These are phyloP conservation scores for Aureobasidium namibiae DNA, from an alignment of 2,329 filamentous ascomycete genomes.

Conservation along the genomic window DNA sequence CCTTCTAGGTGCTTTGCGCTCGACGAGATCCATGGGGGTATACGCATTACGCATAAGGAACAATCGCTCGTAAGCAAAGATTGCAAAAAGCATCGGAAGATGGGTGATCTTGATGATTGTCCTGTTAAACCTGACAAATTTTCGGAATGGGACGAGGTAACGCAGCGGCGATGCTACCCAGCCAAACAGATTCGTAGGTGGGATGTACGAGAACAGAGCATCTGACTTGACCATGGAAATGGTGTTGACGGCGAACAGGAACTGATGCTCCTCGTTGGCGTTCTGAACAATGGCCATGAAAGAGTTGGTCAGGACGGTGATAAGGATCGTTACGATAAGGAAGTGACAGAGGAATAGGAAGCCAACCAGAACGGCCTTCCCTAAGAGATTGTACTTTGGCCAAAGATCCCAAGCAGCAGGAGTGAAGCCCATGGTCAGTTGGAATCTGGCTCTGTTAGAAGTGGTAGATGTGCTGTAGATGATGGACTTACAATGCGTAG, in stretches of 20 bases:
- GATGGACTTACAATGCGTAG: conserved; percentile 54
- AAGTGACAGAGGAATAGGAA: conserved; percentile 96
- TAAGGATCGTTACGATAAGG: conserved; percentile 84
- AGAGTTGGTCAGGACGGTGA: conserved; percentile 91
- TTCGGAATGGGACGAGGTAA: conserved; percentile 68
- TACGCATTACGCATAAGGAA: conserved; percentile 69
- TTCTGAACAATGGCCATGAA: conserved; percentile 95
- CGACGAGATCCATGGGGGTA: conserved; percentile 79
- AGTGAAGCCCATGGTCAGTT: conserved; percentile 92
- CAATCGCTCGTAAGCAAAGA: conserved; percentile 79
- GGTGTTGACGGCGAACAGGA: conserved; percentile 91
- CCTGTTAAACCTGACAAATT: conserved; percentile 81
- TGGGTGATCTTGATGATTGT: conserved; percentile 86
- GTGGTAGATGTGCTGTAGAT: neutral
- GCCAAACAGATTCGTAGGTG: conserved; percentile 82
- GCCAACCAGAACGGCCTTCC: conserved; percentile 64
- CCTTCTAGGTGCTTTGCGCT: conserved; percentile 41
- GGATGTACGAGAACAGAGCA: conserved; percentile 85
- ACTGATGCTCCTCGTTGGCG: conserved; percentile 84
- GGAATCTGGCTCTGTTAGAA: conserved; percentile 45
- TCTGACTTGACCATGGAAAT: conserved; percentile 99
- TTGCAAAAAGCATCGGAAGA: conserved; percentile 75
- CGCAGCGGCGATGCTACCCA: conserved; percentile 81
- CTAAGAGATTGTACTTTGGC: conserved; percentile 73
- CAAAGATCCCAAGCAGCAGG: conserved; percentile 88